Conservation (phyloP, 2,329 filamentous ascomycete genomes). For the Pochonia chlamydosporia region DNA sequence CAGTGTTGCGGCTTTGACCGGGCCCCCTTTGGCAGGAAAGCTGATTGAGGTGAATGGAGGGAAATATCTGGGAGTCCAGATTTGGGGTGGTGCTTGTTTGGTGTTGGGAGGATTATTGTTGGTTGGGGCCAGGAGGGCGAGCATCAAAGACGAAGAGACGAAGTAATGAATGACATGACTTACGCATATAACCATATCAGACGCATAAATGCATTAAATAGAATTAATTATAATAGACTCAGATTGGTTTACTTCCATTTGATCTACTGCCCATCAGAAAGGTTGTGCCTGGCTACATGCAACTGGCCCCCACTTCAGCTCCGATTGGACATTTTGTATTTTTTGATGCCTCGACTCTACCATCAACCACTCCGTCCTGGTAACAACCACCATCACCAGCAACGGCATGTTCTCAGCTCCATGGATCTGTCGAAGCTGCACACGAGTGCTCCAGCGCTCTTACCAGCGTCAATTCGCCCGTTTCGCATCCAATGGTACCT, state of each 20-base stretch:
- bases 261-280: too few relatives aligned
- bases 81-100: constrained; percentile 41
- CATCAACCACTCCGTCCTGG: background rate
- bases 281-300: too few relatives aligned
- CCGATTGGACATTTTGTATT: background rate
- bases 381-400: background rate
- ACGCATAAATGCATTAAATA: background rate
- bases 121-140: constrained; percentile 23
- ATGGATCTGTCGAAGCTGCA: constrained; percentile 32
- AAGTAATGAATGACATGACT: background rate
- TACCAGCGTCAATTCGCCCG: constrained; percentile 21
- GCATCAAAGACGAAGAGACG: background rate
- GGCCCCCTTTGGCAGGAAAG: constrained; percentile 48
- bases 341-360: background rate
- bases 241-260: too few relatives aligned
- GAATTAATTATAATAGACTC: too few relatives aligned
- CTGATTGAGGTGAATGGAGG: constrained; percentile 39
- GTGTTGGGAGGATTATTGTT: constrained; percentile 37
- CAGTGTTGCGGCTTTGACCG: constrained; percentile 47
- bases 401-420: constrained; percentile 24
- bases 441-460: constrained; percentile 21
- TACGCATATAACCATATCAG: background rate
- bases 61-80: constrained; percentile 43
- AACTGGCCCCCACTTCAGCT: background rate
- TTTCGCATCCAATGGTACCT: constrained; percentile 25